Evolutionary conservation across 331 rosid species (phyloP), one percentile per base, ranked within the genome.

Genomic region (Acacia concinna): DNA sequence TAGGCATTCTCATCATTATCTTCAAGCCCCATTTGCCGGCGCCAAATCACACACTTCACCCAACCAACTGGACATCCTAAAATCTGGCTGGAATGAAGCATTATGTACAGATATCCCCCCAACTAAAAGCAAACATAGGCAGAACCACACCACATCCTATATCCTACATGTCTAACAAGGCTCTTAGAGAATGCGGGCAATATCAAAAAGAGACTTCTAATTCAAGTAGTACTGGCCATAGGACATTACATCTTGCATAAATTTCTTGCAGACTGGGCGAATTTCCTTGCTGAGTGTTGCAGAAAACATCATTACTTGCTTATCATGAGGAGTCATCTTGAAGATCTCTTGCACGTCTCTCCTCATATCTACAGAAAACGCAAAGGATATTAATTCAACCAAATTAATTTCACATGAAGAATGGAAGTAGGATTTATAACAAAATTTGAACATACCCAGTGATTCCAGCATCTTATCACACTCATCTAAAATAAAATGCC

Each of bases 251-350:
- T 96, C 98, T 96, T 96, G 99, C 99, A 96, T 96, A 79, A 96
- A 96, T 80, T 93, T 96, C 89, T 96, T 93, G 98, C 99, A 96
- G 86, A 96, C 98, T 18, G 99, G 99, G 21, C 99, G 99, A 75
- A 96, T 96, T 77, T 96, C 99, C 90, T 96, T 96, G 98, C 98
- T 96, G 69, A 96, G 97, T 27, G 99, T 96, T 60, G 99, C 99
- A 72, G 99, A 96, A 77, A 96, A 96, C 99, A 96, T 96, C 99
- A 96, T 96, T 40, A 96, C 99, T 89, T 96, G 99, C 87, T 96
- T 96, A 67, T 96, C 99, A 21, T 96, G 99, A 76, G 99, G 99
- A 15, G 99, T 96, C 98, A 96, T 83, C 91, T 93, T 96, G 91
- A 96, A 96, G 59, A 96, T 96, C 81, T 96, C 94, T 76, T 96